Evolutionary conservation across 2,329 filamentous ascomycete species (phyloP).

Genomic region (Verticillium albo-atrum): DNA sequence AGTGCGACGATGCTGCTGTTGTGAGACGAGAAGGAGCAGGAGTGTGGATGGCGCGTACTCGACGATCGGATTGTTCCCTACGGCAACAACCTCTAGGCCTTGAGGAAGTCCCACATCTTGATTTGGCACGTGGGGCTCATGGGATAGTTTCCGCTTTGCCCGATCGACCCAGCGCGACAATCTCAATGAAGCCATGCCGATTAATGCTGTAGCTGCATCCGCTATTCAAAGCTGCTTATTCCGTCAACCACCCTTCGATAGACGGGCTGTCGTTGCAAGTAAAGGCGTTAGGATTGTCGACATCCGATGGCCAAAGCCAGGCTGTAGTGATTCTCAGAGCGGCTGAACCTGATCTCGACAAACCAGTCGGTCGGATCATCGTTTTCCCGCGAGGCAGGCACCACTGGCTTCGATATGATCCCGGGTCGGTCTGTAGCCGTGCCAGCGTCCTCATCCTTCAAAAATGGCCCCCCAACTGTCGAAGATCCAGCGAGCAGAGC

Average conservation of each 20-base stretch:
- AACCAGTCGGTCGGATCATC: no score
- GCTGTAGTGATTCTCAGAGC: no score
- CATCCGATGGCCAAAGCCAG: no score
- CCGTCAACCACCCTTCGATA: no score
- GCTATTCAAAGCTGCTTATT: not conserved
- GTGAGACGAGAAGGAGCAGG: not conserved
- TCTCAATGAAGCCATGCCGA: not conserved
- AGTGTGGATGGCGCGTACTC: not conserved
- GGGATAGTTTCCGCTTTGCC: not conserved
- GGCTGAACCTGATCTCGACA: no score
- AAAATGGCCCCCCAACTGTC: not conserved
- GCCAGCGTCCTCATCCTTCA: not conserved
- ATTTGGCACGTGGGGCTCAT: not conserved
- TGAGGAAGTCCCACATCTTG: not conserved
- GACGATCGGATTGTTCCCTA: not conserved
- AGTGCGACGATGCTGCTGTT: slow-evolving; percentile 17
- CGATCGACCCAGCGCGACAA: not conserved
- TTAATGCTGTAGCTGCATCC: not conserved
- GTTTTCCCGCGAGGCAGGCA: no score
- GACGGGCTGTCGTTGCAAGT: no score
- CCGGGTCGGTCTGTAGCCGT: no score
- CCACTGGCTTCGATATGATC: no score
- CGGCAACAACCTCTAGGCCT: not conserved
- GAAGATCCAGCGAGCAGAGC: not conserved
- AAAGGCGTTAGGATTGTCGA: no score